Percentiles rank a stretch among this genome's conserved stretches.
Conservation (phyloP, 768 basidiomycete species). For the Erythrobasidium yunnanense region DNA sequence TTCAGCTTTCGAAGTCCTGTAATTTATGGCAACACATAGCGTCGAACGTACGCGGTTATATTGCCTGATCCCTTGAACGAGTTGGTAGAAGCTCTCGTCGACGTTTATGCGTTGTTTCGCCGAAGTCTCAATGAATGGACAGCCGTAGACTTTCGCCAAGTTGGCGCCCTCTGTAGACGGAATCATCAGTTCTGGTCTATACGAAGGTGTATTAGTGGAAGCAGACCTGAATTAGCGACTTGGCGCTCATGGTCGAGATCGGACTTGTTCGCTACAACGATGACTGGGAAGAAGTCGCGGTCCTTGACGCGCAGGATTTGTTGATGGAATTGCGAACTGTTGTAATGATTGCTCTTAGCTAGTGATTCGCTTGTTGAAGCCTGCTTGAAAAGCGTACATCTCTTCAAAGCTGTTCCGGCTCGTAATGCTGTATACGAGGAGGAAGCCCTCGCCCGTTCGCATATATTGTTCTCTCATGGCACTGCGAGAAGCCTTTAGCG, state of each 20-base stretch:
- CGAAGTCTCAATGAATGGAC: constrained; percentile 46
- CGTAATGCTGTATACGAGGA: constrained; percentile 48
- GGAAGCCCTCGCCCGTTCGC: constrained; percentile 58
- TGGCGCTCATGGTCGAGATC: constrained; percentile 43
- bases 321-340: constrained; percentile 42
- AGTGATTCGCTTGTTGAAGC: neutral
- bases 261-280: constrained; percentile 48
- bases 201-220: neutral
- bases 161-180: constrained; percentile 74
- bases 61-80: constrained; percentile 44
- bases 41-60: constrained; percentile 42
- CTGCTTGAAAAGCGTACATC: constrained; percentile 34
- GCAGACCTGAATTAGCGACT: constrained; percentile 68
- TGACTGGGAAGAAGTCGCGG: constrained; percentile 45
- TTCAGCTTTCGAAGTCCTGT: too few relatives aligned
- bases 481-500: constrained; percentile 44
- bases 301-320: constrained; percentile 45
- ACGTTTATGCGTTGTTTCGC: constrained; percentile 47
- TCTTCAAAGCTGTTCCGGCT: constrained; percentile 47
- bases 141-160: constrained; percentile 57
- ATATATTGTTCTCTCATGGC: constrained; percentile 99
- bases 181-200: neutral
- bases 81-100: constrained; percentile 45
- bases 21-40: neutral
- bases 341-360: neutral